phyloP scores from a whole-genome alignment of 2,329 filamentous ascomycete genomes.

The Arthrobotrys pseudoclavata region DNA sequence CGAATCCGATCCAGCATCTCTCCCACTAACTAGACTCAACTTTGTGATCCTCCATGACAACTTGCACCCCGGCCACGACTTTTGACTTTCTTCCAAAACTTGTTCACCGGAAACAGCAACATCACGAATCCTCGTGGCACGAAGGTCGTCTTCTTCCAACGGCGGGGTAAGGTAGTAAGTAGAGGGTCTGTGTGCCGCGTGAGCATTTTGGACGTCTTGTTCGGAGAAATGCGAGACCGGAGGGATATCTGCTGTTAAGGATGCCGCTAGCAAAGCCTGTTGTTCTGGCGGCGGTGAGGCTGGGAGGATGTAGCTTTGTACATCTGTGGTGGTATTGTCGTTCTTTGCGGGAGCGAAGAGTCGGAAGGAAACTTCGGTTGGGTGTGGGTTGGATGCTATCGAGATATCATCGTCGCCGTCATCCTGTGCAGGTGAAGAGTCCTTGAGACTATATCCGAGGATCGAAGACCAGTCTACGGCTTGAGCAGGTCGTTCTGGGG shows the following conservation, averaged over 20 bases:
- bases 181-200: constrained; percentile 50
- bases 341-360: constrained; percentile 53
- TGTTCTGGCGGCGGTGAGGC: constrained; percentile 47
- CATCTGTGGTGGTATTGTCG: constrained; percentile 1
- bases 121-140: constrained; percentile 23
- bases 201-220: constrained; percentile 43
- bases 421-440: background rate
- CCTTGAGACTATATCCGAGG: constrained; percentile 49
- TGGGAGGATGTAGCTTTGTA: constrained; percentile 49
- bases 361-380: constrained; percentile 47
- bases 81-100: constrained; percentile 29
- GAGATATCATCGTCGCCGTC: constrained; percentile 26
- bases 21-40: constrained; percentile 13
- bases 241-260: constrained; percentile 28
- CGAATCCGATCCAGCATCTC: background rate
- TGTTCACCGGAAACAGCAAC: constrained; percentile 49
- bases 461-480: constrained; percentile 53
- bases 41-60: constrained; percentile 47
- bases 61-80: constrained; percentile 47
- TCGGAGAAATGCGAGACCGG: constrained; percentile 39
- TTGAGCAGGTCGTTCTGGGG: constrained; percentile 35
- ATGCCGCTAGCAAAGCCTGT: constrained; percentile 19
- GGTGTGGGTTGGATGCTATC: constrained; percentile 27
- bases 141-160: constrained; percentile 37
- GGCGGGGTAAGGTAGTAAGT: constrained; percentile 56